phyloP scores from a whole-genome alignment of 768 basidiomycete species.

The Daedalea quercina region DNA sequence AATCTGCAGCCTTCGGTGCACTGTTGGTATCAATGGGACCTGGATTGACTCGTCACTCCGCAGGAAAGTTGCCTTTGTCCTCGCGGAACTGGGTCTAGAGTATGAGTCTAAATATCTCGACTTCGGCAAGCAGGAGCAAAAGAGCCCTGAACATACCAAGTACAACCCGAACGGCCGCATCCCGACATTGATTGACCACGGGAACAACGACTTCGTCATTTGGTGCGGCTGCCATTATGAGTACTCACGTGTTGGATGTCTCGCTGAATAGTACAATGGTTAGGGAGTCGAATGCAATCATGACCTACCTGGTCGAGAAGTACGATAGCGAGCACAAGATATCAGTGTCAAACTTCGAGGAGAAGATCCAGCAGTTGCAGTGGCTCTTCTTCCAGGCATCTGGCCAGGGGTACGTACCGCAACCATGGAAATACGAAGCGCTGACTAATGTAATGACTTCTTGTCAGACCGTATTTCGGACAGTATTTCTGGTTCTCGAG shows the following conservation, averaged over 20 bases:
- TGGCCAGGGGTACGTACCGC: slow-evolving; percentile 19
- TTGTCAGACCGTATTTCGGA: slow-evolving; percentile 19
- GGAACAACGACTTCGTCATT: slow-evolving; percentile 24
- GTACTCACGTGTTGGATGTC: neutral
- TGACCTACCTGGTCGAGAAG: slow-evolving; percentile 34
- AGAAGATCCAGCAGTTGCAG: slow-evolving; percentile 20
- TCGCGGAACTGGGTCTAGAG: slow-evolving; percentile 21
- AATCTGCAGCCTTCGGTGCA: neutral
- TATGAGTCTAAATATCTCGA: slow-evolving; percentile 23
- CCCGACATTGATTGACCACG: slow-evolving; percentile 29
- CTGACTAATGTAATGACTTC: neutral
- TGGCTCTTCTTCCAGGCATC: slow-evolving; percentile 39
- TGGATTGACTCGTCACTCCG: too few species aligned
- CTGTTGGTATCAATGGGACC: neutral
- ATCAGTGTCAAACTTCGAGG: slow-evolving; percentile 8
- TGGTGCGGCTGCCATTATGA: slow-evolving; percentile 10
- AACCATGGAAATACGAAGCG: neutral
- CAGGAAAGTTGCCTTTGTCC: slow-evolving; percentile 21
- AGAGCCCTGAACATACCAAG: slow-evolving; percentile 17
- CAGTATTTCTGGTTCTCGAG: slow-evolving; percentile 20
- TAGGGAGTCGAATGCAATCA: slow-evolving; percentile 33
- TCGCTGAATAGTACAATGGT: neutral
- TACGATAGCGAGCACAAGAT: slow-evolving; percentile 38
- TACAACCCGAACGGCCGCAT: slow-evolving; percentile 30
- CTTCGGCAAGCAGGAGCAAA: slow-evolving; percentile 21